Base-by-base conservation (phyloP, 1,284 basidiomycete species). In the Exsudoporus floridanus region DNA sequence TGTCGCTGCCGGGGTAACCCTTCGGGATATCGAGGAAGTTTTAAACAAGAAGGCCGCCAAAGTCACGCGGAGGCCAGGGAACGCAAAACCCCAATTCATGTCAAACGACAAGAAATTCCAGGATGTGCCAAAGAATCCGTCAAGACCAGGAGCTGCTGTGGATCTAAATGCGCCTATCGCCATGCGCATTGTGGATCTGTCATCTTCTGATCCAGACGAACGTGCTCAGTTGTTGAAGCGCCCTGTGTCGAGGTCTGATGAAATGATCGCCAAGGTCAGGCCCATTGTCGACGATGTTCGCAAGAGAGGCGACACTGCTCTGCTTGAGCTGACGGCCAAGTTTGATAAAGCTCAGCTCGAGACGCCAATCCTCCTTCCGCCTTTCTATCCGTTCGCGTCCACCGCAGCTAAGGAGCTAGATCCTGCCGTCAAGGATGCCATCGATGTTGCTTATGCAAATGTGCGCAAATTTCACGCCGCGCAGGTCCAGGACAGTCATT, bases 231-330 rank as follows among this genome's bases (percentile, higher is more conserved):
- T 98, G 25, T 85, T 99, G 56, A 87, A 88, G 53, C 87, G 96
- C 9, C 96, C 96, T 12, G 92, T 98, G 23, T 84, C 97, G 61
- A 92, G 86, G 67, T 98, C 93, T 3, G 84, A 89, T 62, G 91
- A 95, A 64, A 98, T 99, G 91, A 92, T 98, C 57, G 81, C 82
- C 48, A 94, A 94, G 71, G 96, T 98, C 63, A 88, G 88, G 67
- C 97, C 97, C 28, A 99, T 99, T 64, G 90, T 99, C 52, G 85
- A 92, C 57, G 81, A 88, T 46, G 94, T 99, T 50, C 86, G 94
- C 55, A 72, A 73, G 40, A 82, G 88, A 35, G 97, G 96, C 44
- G 97, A 99, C 66, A 78, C 77, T 0, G 97, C 94, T 12, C 80
- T 99, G 37, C 80, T 92, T 48, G 90, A 92, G 58, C 79, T 97